Evolutionary conservation across 495 filamentous ascomycete species (phyloP).

Genomic region (Endocarpon pusillum): DNA sequence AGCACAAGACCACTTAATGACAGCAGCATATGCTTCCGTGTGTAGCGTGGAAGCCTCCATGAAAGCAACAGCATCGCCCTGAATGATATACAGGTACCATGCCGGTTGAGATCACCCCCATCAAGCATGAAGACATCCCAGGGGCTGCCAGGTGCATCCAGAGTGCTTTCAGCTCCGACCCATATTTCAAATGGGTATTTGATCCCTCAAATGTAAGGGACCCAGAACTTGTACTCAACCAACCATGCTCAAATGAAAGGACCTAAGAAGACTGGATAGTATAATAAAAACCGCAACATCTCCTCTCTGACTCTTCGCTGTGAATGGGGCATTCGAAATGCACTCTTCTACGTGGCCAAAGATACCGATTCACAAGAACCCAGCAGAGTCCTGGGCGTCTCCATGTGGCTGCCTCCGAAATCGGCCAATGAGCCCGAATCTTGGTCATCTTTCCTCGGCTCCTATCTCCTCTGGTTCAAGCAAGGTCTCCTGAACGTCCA

Average conservation of each 20-base stretch:
- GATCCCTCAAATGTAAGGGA: constrained; percentile 32
- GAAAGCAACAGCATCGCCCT: background rate
- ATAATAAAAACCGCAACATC: constrained; percentile 38
- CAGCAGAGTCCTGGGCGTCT: constrained; percentile 37
- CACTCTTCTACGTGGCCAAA: constrained; percentile 47
- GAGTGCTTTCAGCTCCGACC: constrained; percentile 46
- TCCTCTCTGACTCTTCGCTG: constrained; percentile 45
- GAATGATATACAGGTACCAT: constrained; percentile 28
- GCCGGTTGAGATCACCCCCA: constrained; percentile 36
- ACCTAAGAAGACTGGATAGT: constrained; percentile 19
- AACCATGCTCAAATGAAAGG: constrained; percentile 5
- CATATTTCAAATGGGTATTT: constrained; percentile 47
- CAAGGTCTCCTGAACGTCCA: constrained; percentile 45
- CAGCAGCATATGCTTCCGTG: too few species aligned
- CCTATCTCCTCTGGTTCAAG: constrained; percentile 39
- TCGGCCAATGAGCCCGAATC: constrained; percentile 21
- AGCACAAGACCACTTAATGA: too few species aligned
- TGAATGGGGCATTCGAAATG: constrained; percentile 42
- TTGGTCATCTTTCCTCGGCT: constrained; percentile 39
- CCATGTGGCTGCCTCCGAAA: constrained; percentile 45
- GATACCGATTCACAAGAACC: constrained; percentile 12
- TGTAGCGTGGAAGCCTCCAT: constrained; percentile 6
- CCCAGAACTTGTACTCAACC: constrained; percentile 1
- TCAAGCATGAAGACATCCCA: constrained; percentile 41
- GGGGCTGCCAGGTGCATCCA: constrained; percentile 39